Base-by-base conservation (phyloP, 2,329 filamentous ascomycete species). In the Fusarium avenaceum region DNA sequence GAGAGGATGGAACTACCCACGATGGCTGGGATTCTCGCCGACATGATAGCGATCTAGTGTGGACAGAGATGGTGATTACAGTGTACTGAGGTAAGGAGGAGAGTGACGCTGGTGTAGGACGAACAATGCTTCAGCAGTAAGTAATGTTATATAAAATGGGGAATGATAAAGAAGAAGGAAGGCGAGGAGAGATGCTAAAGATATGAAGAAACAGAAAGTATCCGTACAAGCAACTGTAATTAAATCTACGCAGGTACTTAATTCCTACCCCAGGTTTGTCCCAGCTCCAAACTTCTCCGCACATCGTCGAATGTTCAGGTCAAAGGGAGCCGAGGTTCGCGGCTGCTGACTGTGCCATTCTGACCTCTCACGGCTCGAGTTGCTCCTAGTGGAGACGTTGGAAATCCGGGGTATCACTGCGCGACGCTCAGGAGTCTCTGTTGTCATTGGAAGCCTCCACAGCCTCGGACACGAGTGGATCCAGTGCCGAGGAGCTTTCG, bases 11-110 rank as follows among this genome's bases (percentile, higher is more conserved):
- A 15, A 26, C n/a, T 40, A 44, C 76, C n/a, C 60, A 79, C 77
- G 56, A 79, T 68, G 54, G 72, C 72, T 58, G 77, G 77, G 55
- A 79, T 79, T 61, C 65, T 72, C 47, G 74, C 72, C 40, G 77
- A 71, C 77, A 79, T 79, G 53, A 39, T 67, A 40, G 40, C 10
- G 26, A 43, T 55, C 22, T 42, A 24, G n/a, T 43, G 53, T 40
- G n/a, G 46, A 47, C 19, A 20, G 47, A 56, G 46, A 51, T 40
- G 55, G 56, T 49, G 43, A 49, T 30, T 13, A 30, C 28, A 30
- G 28, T 30, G 11, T 13, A 48, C 30, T 45, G 33, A 24, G 9
- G 39, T 39, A 45, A 45, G 20, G 33, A 50, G 57, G 45, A 43
- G 51, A 59, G 56, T 54, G 48, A 49, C 7, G 44, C 33, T 20